These are phyloP conservation scores for Talaromyces atroroseus DNA, from an alignment of 2,329 filamentous ascomycete genomes.

Conservation along the genomic window DNA sequence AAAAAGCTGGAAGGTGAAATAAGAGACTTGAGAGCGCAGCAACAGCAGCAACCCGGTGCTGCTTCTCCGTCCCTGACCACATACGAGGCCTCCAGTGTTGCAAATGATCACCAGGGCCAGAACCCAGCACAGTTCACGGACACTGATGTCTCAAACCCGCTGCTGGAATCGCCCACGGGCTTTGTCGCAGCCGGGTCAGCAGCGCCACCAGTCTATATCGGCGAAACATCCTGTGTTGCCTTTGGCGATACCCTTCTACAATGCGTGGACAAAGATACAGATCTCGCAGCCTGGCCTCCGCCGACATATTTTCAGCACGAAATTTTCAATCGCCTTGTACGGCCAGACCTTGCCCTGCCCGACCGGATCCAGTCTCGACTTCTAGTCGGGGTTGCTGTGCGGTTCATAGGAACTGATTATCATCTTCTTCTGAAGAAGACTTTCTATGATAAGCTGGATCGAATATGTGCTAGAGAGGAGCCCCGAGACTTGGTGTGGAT, in stretches of 20 bases:
- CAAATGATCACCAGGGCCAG: constrained; percentile 6
- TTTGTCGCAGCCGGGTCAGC: constrained; percentile 15
- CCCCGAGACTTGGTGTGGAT: constrained; percentile 23
- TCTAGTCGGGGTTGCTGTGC: constrained; percentile 17
- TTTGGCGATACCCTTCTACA: constrained; percentile 21
- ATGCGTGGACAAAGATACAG: constrained; percentile 16
- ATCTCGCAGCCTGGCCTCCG: constrained; percentile 9
- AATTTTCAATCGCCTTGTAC: constrained; percentile 13
- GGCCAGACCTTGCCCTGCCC: constrained; percentile 17
- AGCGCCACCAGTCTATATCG: constrained; percentile 17
- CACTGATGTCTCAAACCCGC: constrained; percentile 11
- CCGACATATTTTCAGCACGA: constrained; percentile 8
- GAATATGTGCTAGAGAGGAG: constrained; percentile 26
- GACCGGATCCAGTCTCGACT: constrained; percentile 19
- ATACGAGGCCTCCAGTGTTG: constrained; percentile 3
- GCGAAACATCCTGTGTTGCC: constrained; percentile 20
- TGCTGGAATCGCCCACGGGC: constrained; percentile 12
- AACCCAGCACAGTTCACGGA: constrained; percentile 2
- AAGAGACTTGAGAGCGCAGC: constrained; percentile 4
- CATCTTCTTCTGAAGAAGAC: constrained; percentile 25
- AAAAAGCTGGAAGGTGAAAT: constrained; percentile 14
- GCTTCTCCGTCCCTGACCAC: constrained; percentile 5
- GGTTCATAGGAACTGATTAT: constrained; percentile 21
- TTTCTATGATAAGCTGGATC: constrained; percentile 31
- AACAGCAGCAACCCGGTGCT: not conserved